These are phyloP conservation scores for Clausena lansium DNA, from an alignment of 345 rosid species.

Conservation along the genomic window DNA sequence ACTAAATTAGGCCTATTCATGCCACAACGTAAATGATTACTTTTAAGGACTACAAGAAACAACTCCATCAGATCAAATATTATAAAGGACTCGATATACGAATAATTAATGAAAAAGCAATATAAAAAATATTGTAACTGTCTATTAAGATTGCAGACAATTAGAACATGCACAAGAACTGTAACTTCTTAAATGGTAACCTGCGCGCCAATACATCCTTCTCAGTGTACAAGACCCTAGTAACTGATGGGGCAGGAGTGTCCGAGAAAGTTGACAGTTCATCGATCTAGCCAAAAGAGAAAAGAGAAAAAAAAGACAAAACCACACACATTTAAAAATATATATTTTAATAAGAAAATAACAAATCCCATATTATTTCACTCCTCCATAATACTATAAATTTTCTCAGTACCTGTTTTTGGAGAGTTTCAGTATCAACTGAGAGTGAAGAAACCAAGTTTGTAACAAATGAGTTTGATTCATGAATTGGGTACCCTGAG, in stretches of 20 bases:
- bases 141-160: background rate
- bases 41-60: background rate
- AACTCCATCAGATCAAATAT: background rate
- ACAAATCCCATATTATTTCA: background rate
- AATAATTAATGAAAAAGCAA: background rate
- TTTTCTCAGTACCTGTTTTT: conserved; percentile 50
- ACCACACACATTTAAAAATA: background rate
- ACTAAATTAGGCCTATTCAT: background rate
- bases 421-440: conserved; percentile 54
- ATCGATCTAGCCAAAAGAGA: conserved; percentile 81
- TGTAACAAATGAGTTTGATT: conserved; percentile 29
- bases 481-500: conserved; percentile 80
- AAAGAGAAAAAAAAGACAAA: background rate
- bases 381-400: background rate
- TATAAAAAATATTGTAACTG: background rate
- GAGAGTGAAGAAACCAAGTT: conserved; percentile 49
- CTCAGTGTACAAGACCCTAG: conserved; percentile 75
- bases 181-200: conserved; percentile 23
- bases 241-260: conserved; percentile 81
- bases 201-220: conserved; percentile 83
- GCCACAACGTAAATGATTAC: background rate
- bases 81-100: background rate
- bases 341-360: background rate
- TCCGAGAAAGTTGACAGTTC: conserved; percentile 84
- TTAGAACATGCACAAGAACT: background rate